phyloP scores from a whole-genome alignment of 1,284 basidiomycete genomes.

The Leccinum olivaceoglutinosum region DNA sequence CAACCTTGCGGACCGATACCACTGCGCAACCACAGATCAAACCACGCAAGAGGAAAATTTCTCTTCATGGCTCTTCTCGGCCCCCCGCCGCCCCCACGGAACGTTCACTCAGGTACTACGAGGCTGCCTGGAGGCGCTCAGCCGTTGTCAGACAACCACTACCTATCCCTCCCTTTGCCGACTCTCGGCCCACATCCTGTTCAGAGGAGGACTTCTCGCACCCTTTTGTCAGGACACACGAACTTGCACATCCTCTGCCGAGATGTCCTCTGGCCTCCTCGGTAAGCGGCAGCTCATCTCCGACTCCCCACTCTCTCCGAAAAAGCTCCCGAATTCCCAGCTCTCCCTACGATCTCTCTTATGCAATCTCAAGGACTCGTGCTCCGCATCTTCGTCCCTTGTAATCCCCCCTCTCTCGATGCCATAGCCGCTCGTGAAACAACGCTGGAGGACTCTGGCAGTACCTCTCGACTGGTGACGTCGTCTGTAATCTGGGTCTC shows the following conservation, averaged over 20 bases:
- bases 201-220: constrained; percentile 34
- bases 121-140: constrained; percentile 46
- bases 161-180: constrained; percentile 14
- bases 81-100: constrained; percentile 43
- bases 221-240: too few relatives aligned
- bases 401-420: constrained; percentile 44
- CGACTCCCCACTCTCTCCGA: constrained; percentile 25
- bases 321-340: constrained; percentile 13
- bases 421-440: constrained; percentile 54
- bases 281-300: constrained; percentile 32
- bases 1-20: constrained; percentile 17
- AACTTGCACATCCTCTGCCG: too few relatives aligned
- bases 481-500: constrained; percentile 54
- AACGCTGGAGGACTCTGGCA: constrained; percentile 58
- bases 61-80: constrained; percentile 19
- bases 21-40: constrained; percentile 12
- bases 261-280: constrained; percentile 31
- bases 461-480: constrained; percentile 65
- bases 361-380: constrained; percentile 56
- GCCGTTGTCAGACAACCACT: constrained; percentile 7
- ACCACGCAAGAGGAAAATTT: constrained; percentile 17
- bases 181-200: constrained; percentile 17
- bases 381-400: constrained; percentile 73
- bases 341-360: constrained; percentile 56
- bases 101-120: constrained; percentile 48